Evolutionary conservation across 106 monocot species (phyloP), one percentile per base, ranked within the genome.

Genomic region (Dendrobium catenatum): DNA sequence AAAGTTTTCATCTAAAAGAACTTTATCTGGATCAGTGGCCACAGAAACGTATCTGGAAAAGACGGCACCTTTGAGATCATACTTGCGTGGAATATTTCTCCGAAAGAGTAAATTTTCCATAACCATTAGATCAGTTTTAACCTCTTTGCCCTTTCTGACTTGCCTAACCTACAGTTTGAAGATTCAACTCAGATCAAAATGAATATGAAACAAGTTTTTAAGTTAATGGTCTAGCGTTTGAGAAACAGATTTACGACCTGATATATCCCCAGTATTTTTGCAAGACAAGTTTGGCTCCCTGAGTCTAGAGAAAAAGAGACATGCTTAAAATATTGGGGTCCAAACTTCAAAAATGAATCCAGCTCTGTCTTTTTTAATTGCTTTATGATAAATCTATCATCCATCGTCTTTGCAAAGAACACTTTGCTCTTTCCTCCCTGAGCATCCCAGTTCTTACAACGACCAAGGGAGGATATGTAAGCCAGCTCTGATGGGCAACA

Each of bases 371-470:
- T 93, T 82, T 99, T 95, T 73, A 99, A 91, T 83, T 91, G 89
- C 77, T 99, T 99, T 72, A 99, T 93, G 68, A 99, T 95, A 76
- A 99, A 93, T 78, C 99, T 93, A 37, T 93, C 99, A 83, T 99
- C 99, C 86, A 99, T 86, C 37, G 99, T 85, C 82, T 99, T 99
- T 73, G 91, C 93, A 89, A 99, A 99, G 68, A 93, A 82, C 42
- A 86, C 99, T 85, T 95, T 99, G 70, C 93, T 99, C 85, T 99
- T 99, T 31, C 99, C 99, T 42, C 99, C 99, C 81, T 93, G 91
- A 64, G 93, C 99, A 86, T 99, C 91, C 99, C 99, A 99, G 73
- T 89, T 99, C 78, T 88, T 99, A 78, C 99, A 93, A 29, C 88
- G 89, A 56, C 90, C 89, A 33, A 99, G 68, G 43, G 99, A 99